Evolutionary conservation across 2,329 filamentous ascomycete genomes (phyloP).

Genomic region (Alternaria conjuncta): DNA sequence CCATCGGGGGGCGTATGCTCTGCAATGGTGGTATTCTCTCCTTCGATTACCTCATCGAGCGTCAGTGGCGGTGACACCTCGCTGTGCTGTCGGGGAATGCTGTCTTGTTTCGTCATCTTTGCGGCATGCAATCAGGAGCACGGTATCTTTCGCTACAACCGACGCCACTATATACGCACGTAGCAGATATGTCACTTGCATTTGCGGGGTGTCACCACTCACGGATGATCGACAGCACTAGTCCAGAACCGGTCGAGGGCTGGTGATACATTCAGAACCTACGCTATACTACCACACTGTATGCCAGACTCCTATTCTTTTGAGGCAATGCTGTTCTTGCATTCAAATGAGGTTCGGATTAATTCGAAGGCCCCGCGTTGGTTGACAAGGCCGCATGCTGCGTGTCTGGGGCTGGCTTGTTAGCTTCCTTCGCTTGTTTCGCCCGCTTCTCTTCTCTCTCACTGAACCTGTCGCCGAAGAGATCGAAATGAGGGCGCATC

Average conservation of each 20-base stretch:
- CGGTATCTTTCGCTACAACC: no score
- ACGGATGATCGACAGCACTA: background rate
- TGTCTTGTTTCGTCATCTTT: background rate
- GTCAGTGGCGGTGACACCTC: background rate
- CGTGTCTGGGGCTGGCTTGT: background rate
- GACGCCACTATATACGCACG: background rate
- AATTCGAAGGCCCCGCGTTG: background rate
- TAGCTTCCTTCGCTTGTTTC: conserved; percentile 26
- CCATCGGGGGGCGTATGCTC: conserved; percentile 17
- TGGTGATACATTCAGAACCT: background rate
- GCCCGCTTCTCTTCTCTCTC: conserved; percentile 58
- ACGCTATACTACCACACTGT: background rate
- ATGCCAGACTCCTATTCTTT: background rate
- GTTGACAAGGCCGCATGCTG: background rate
- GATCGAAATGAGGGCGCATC: conserved; percentile 66
- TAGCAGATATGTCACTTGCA: background rate
- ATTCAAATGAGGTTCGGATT: background rate
- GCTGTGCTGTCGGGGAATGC: background rate
- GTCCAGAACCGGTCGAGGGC: background rate
- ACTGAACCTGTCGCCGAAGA: conserved; percentile 69
- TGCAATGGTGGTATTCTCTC: background rate
- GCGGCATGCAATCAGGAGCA: background rate
- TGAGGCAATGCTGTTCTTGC: background rate
- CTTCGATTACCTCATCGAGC: background rate
- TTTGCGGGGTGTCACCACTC: background rate